Evolutionary conservation across 163 green algal genomes (phyloP), one percentile per base, ranked within the genome.

Genomic region (Chlamydomonas reinhardtii): DNA sequence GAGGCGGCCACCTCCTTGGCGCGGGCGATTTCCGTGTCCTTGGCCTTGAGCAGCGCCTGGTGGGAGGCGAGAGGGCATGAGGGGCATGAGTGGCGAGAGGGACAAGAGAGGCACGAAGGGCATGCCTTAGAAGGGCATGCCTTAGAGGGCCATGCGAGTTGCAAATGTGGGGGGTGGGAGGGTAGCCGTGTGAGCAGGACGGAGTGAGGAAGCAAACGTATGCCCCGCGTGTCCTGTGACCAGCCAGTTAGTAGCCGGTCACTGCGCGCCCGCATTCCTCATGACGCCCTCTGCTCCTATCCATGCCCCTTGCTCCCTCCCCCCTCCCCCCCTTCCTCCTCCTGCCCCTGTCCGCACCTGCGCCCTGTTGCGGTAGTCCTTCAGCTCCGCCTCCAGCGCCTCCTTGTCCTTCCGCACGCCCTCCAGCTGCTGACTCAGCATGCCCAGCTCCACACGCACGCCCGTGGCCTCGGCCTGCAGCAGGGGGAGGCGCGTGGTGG

Each of bases 21-120:
- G n/a, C 74, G 59, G 11, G 82, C 70, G 19, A 94, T 77, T 79
- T 94, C 91, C 14, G 81, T 89, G 43, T 94, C 91, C 82, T 93
- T 93, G 61, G 80, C 77, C 22, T 88, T 80, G 54, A 94, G 84
- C 52, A 94, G 89, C 2, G 91, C 83, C 84, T 91, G 77, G 15
- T 68, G 74, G 48, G 24, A 19, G 6, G 71, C 25, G 22, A 3
- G n/a, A 31, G n/a, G n/a, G 66, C 65, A n/a, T n/a, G n/a, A n/a
- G n/a, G n/a, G n/a, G n/a, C n/a, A n/a, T n/a, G n/a, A n/a, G n/a
- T n/a, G n/a, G n/a, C n/a, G n/a, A n/a, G n/a, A n/a, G n/a, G n/a
- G n/a, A n/a, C n/a, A n/a, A n/a, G n/a, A n/a, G n/a, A n/a, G n/a
- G n/a, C n/a, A n/a, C n/a, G n/a, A n/a, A n/a, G n/a, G n/a, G n/a